Base-by-base conservation (phyloP, 306 rosid genomes). In the Trifolium subterraneum region DNA sequence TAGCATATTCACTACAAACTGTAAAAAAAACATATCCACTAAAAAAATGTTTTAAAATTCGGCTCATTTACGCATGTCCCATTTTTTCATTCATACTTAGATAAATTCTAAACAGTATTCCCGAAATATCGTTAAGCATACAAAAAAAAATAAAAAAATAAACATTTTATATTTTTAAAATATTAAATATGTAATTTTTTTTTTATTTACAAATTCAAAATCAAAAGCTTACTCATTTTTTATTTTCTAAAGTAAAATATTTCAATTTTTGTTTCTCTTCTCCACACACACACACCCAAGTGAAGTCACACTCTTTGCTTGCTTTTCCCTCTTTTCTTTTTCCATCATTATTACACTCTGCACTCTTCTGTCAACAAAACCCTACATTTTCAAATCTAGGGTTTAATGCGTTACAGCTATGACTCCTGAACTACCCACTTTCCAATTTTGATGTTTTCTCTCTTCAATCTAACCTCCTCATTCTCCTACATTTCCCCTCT, bases 331-430 rank as follows among this genome's bases (percentile, higher is more conserved):
- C 81, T 69, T 63, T 22, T 41, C 71, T 79, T 54, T 85, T 84
- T 81, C 68, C 87, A 42, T 76, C 78, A 68, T 10, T 31, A 23
- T 76, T 56, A 56, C 63, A 23, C 35, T 27, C 68, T 84, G 83
- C 89, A 82, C 82, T 88, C 77, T 62, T 79, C 80, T 77, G 62
- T 81, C 90, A 87, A 93, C 88, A 83, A 90, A 94, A 82, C 93
- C 96, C 93, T 89, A 87, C 89, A 81, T 83, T 88, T 86, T 0
- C 11, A 86, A 91, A 60, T 88, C 96, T 90, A 91, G 91, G 95
- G 92, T 92, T 88, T 60, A 23, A 19, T 59, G 83, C 65, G 80
- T 77, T 48, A 62, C 62, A 42, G 72, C 75, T 80, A 48, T 82
- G 71, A 72, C 71, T 81, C 68, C n/a, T 35, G 25, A 39, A 25